Conservation (phyloP, 1,284 basidiomycete genomes). For the Cryptococcus sp. region DNA sequence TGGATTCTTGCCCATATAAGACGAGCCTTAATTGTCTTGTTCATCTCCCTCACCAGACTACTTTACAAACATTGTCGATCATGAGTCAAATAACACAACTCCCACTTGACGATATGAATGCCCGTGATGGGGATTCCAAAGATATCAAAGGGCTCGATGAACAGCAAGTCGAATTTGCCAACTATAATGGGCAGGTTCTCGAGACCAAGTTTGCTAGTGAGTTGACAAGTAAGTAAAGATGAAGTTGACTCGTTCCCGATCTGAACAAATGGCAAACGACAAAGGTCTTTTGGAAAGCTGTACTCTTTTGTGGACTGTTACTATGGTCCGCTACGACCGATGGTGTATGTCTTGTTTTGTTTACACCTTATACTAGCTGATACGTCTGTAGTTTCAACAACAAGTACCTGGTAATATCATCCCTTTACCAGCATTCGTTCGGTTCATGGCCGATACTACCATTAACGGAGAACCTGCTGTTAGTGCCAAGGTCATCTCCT, state of each 20-base stretch:
- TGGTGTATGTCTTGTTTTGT: conserved; percentile 10
- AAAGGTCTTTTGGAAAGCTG: conserved; percentile 16
- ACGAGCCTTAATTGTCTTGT: too few relatives aligned
- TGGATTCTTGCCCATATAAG: too few relatives aligned
- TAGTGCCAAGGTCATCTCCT: conserved; percentile 19
- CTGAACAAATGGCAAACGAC: neutral
- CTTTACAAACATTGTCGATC: too few relatives aligned
- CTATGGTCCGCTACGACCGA: conserved; percentile 23
- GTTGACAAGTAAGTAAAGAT: neutral
- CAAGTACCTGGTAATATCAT: conserved; percentile 23
- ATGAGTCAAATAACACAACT: too few relatives aligned
- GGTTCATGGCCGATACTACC: conserved; percentile 13
- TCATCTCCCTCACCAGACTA: too few relatives aligned
- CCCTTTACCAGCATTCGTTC: conserved; percentile 15
- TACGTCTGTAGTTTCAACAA: conserved; percentile 16
- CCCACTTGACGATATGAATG: too few relatives aligned
- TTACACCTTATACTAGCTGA: neutral
- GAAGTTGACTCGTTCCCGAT: neutral
- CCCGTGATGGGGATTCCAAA: too few relatives aligned
- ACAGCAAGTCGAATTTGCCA: too few relatives aligned
- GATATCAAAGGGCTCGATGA: too few relatives aligned
- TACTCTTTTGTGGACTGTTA: conserved; percentile 17
- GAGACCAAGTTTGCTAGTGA: neutral
- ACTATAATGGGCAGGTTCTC: neutral
- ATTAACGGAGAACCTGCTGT: conserved; percentile 14